Evolutionary conservation across 306 rosid species (phyloP).

Genomic region (Nissolia schottii): DNA sequence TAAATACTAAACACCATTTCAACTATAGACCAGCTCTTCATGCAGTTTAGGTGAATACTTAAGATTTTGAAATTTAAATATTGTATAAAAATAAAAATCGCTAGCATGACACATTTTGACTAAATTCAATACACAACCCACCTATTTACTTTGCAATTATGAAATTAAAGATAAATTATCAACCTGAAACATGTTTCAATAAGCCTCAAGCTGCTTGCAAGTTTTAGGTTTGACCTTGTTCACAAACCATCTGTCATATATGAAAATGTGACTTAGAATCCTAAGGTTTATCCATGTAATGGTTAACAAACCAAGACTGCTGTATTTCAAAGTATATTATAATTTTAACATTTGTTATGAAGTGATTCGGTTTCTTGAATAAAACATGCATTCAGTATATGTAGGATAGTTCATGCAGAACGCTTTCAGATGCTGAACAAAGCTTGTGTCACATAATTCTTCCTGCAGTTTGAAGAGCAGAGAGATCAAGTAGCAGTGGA

Average conservation of each 20-base stretch:
- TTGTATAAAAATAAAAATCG: background rate
- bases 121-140: background rate
- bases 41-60: background rate
- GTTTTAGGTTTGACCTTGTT: background rate
- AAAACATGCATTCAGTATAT: background rate
- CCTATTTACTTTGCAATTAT: background rate
- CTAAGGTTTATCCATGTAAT: background rate
- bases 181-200: background rate
- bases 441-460: constrained; percentile 10
- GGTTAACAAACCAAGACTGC: background rate
- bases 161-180: background rate
- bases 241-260: background rate
- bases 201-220: background rate
- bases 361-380: background rate
- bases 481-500: constrained; percentile 84
- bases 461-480: constrained; percentile 84
- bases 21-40: background rate
- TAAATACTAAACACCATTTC: background rate
- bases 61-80: background rate
- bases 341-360: background rate
- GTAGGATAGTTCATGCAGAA: background rate
- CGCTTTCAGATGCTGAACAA: constrained; percentile 11
- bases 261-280: background rate
- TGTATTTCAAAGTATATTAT: background rate
- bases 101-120: background rate